Evolutionary conservation across 2,329 filamentous ascomycete species (phyloP).

Genomic region (Fusarium cicatricum): DNA sequence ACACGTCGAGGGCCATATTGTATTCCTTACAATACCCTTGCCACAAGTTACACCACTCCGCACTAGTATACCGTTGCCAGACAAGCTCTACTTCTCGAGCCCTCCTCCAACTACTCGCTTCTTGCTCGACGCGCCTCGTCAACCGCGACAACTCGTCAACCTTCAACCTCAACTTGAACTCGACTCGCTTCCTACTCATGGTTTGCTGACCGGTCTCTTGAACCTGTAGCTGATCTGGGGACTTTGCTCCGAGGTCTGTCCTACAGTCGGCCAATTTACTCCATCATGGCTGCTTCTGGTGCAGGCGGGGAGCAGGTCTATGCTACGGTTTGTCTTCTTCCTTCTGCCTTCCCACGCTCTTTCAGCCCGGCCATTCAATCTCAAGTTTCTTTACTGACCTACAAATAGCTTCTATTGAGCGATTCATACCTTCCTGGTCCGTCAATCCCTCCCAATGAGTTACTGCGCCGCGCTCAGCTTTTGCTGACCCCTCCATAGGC

Average conservation of each 20-base stretch:
- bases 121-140: conserved; percentile 27
- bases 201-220: conserved; percentile 35
- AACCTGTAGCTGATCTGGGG: conserved; percentile 36
- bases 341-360: conserved; percentile 6
- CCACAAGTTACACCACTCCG: too few relatives aligned
- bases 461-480: neutral
- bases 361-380: neutral
- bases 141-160: conserved; percentile 13
- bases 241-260: conserved; percentile 30
- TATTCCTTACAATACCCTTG: conserved; percentile 2
- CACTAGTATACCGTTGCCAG: too few relatives aligned
- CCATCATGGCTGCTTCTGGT: conserved; percentile 48
- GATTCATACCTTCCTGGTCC: conserved; percentile 92
- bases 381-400: conserved; percentile 9
- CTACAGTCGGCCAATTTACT: conserved; percentile 28
- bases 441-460: conserved; percentile 36
- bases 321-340: conserved; percentile 60
- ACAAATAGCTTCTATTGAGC: conserved; percentile 81
- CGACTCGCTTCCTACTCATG: conserved; percentile 23
- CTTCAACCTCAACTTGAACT: neutral
- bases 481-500: conserved; percentile 60
- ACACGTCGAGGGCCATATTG: conserved; percentile 10
- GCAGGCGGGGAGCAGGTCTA: conserved; percentile 58
- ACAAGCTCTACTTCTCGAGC: neutral
- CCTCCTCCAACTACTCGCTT: conserved; percentile 20